A percentile compares a stretch with the other conserved stretches of the same genome.
phyloP scores from a whole-genome alignment of 1,284 basidiomycete species.

The Xanthoconium separans region DNA sequence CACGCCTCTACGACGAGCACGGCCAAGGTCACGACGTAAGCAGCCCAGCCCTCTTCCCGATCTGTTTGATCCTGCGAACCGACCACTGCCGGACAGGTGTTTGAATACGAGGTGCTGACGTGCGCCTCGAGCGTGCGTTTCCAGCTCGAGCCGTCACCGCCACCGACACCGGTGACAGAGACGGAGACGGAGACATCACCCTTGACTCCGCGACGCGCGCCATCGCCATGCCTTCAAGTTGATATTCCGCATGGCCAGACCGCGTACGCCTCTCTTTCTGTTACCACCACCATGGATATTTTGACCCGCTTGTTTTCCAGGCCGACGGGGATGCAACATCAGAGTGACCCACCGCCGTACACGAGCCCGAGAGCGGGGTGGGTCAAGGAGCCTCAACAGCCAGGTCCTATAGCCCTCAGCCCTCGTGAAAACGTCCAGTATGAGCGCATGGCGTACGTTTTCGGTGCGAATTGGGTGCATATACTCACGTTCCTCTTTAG shows the following conservation, averaged over 20 bases:
- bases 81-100: constrained; percentile 8
- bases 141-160: constrained; percentile 1
- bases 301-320: constrained; percentile 7
- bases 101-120: constrained; percentile 27
- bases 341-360: constrained; percentile 19
- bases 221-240: constrained; percentile 2
- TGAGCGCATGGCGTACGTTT: constrained; percentile 16
- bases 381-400: constrained; percentile 17
- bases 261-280: constrained; percentile 10
- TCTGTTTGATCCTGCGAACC: background rate
- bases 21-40: constrained; percentile 18
- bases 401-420: constrained; percentile 9
- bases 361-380: constrained; percentile 10
- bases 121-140: constrained; percentile 24
- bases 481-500: constrained; percentile 14
- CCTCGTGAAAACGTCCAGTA: constrained; percentile 19
- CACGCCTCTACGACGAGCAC: constrained; percentile 10
- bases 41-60: background rate
- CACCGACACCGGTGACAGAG: background rate
- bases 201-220: background rate
- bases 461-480: background rate
- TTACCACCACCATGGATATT: constrained; percentile 4
- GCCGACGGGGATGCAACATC: background rate
- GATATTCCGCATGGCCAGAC: background rate
- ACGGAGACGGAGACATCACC: background rate